Conservation (phyloP, 352 stramenopile species). For the Aphanomyces stellatus region DNA sequence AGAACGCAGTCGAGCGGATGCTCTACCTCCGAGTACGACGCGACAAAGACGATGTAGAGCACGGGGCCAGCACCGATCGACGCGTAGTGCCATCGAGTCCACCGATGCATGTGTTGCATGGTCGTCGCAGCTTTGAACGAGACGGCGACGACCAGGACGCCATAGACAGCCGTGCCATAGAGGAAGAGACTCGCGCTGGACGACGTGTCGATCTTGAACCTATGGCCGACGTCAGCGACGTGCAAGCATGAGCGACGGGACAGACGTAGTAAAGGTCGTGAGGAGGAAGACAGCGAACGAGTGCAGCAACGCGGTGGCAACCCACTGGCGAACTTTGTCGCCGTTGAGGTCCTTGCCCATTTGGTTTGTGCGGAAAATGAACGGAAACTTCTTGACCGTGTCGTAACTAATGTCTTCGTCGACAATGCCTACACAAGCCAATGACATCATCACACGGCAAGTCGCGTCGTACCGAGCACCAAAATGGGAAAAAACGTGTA, state of each 20-base stretch:
- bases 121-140: slow-evolving; percentile 57
- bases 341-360: slow-evolving; percentile 18
- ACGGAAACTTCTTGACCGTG: slow-evolving; percentile 59
- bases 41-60: slow-evolving; percentile 62
- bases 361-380: slow-evolving; percentile 53
- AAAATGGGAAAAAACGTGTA: slow-evolving; percentile 92
- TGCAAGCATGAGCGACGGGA: slow-evolving; percentile 5
- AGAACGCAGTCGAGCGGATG: no score
- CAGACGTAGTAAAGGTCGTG: slow-evolving; percentile 25
- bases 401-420: slow-evolving; percentile 76
- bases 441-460: background rate
- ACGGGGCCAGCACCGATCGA: slow-evolving; percentile 55
- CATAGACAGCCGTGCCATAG: slow-evolving; percentile 67
- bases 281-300: slow-evolving; percentile 67
- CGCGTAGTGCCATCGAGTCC: slow-evolving; percentile 59
- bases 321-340: slow-evolving; percentile 43
- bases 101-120: slow-evolving; percentile 71
- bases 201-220: slow-evolving; percentile 8
- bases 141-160: slow-evolving; percentile 63
- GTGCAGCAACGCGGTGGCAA: slow-evolving; percentile 64
- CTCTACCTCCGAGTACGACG: slow-evolving; percentile 50
- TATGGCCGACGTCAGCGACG: background rate
- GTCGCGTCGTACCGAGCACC: slow-evolving; percentile 43
- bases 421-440: slow-evolving; percentile 29
- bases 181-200: slow-evolving; percentile 37